Percentiles rank a stretch among this genome's conserved stretches.
Evolutionary conservation across 2,329 filamentous ascomycete genomes (phyloP).

Genomic region (Arthrinium phaeospermum): DNA sequence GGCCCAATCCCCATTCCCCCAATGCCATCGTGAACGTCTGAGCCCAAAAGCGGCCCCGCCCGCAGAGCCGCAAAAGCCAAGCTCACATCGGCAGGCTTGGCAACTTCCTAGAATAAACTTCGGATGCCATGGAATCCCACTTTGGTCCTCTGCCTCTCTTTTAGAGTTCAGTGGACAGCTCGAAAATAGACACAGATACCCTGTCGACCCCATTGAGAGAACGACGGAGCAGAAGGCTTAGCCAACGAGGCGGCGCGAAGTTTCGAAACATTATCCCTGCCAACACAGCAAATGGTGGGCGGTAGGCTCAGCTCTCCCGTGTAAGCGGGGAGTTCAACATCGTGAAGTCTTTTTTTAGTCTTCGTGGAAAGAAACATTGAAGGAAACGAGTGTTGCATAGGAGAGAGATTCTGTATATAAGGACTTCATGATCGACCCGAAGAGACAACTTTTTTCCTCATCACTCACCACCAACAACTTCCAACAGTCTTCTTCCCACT

Average conservation of each 20-base stretch:
- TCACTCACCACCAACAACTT: constrained; percentile 14
- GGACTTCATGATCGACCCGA: not conserved
- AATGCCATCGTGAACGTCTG: not conserved
- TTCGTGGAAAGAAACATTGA: not conserved
- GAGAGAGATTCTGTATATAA: not conserved
- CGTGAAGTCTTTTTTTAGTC: not conserved
- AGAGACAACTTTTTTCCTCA: constrained; percentile 13
- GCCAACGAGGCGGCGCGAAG: not conserved
- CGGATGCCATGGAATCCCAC: not conserved
- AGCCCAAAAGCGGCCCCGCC: not conserved
- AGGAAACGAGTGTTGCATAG: not conserved
- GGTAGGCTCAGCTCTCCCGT: not conserved
- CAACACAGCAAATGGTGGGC: not conserved
- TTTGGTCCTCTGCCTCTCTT: not conserved
- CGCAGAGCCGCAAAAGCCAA: constrained; percentile 13
- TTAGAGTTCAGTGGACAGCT: not conserved
- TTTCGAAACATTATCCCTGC: not conserved
- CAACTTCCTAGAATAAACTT: not conserved
- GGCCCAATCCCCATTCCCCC: not conserved
- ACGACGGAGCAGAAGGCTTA: not conserved
- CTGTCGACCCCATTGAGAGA: not conserved
- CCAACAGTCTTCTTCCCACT: constrained; percentile 2
- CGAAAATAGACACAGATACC: not conserved
- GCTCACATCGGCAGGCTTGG: not conserved
- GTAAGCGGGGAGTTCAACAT: not conserved